These are phyloP conservation scores for Exophiala sideris DNA, from an alignment of 2,329 filamentous ascomycete genomes.

Conservation along the genomic window DNA sequence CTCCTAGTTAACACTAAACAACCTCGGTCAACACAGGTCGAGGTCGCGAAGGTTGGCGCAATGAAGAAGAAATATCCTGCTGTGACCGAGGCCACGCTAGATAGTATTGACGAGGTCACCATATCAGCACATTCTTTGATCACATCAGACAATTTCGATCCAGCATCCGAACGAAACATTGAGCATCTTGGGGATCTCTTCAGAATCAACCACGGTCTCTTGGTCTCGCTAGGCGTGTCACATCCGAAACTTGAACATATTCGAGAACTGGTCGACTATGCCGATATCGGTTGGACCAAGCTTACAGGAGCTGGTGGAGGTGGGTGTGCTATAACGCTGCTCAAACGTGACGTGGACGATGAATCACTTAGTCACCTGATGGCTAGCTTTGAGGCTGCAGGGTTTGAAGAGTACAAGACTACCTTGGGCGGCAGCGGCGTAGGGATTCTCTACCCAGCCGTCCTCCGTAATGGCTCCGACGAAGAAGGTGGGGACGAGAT, in stretches of 20 bases:
- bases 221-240: slow-evolving; percentile 88
- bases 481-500: slow-evolving; percentile 89
- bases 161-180: slow-evolving; percentile 61
- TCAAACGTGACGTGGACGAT: slow-evolving; percentile 63
- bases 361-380: slow-evolving; percentile 63
- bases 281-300: slow-evolving; percentile 94
- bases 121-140: slow-evolving; percentile 56
- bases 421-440: slow-evolving; percentile 91
- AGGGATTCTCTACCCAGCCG: slow-evolving; percentile 88
- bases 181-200: slow-evolving; percentile 80
- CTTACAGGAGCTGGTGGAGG: slow-evolving; percentile 93
- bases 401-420: slow-evolving; percentile 81
- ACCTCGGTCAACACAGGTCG: slow-evolving; percentile 75
- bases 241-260: slow-evolving; percentile 91
- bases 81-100: slow-evolving; percentile 75
- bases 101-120: slow-evolving; percentile 71
- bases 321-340: slow-evolving; percentile 88
- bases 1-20: slow-evolving; percentile 87
- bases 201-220: slow-evolving; percentile 86
- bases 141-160: slow-evolving; percentile 63
- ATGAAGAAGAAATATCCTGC: slow-evolving; percentile 70
- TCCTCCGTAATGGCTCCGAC: slow-evolving; percentile 78
- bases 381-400: slow-evolving; percentile 62
- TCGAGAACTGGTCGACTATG: slow-evolving; percentile 83
- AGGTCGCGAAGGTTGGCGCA: slow-evolving; percentile 80